These are phyloP conservation scores for Acorus gramineus DNA, from an alignment of 106 monocot genomes.

Conservation along the genomic window DNA sequence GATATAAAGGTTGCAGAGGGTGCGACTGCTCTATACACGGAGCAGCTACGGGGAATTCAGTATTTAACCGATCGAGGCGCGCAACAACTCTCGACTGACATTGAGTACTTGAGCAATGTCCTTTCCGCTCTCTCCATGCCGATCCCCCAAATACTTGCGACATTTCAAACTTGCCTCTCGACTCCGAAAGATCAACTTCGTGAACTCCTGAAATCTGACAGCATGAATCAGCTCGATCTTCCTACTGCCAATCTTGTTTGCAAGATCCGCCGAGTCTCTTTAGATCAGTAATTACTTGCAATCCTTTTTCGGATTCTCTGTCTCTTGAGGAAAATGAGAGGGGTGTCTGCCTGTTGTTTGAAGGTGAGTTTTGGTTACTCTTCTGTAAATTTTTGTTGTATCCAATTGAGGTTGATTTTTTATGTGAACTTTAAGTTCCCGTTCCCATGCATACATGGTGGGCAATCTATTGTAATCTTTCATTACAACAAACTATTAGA, in stretches of 20 bases:
- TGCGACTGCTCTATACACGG: constrained; percentile 86
- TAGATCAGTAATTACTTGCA: constrained; percentile 53
- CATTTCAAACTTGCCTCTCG: constrained; percentile 63
- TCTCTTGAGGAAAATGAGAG: no score
- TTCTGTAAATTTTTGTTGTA: no score
- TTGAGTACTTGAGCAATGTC: constrained; percentile 87
- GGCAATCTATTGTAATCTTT: no score
- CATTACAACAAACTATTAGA: no score
- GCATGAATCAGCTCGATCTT: constrained; percentile 52
- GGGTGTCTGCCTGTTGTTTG: no score
- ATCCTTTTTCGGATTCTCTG: no score
- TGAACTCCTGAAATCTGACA: constrained; percentile 52
- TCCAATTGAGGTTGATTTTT: no score
- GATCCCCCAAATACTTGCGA: constrained; percentile 70
- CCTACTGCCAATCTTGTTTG: constrained; percentile 86
- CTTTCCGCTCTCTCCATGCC: constrained; percentile 93
- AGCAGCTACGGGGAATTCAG: constrained; percentile 88
- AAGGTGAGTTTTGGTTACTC: no score
- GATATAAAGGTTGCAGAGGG: constrained; percentile 99
- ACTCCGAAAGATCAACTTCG: constrained; percentile 60
- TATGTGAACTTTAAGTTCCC: no score
- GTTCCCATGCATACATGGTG: no score
- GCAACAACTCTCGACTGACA: constrained; percentile 81
- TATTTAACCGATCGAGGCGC: constrained; percentile 81
- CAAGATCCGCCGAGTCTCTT: constrained; percentile 71